A percentile compares a stretch with the other conserved stretches of the same genome.
These are phyloP conservation scores for Candolleomyces eurysporus DNA, from an alignment of 768 basidiomycete species.

Conservation along the genomic window DNA sequence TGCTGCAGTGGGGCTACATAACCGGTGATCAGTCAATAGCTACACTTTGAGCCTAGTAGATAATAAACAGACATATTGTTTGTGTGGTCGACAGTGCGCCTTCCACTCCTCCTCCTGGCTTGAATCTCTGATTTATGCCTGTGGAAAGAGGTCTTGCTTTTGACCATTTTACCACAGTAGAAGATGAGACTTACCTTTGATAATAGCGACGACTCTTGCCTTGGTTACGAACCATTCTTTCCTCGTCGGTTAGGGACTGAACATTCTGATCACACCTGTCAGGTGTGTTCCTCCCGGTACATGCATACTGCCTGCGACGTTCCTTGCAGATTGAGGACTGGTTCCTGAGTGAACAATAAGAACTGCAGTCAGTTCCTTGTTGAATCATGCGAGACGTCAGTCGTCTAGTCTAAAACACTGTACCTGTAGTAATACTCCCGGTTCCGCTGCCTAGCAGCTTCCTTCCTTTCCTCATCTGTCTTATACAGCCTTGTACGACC, in stretches of 20 bases:
- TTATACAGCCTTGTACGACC: neutral
- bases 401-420: neutral
- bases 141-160: neutral
- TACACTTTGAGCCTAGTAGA: neutral
- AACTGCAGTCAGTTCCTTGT: too few relatives aligned
- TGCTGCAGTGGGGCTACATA: neutral
- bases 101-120: neutral
- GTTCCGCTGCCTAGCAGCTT: neutral
- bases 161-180: neutral
- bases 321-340: too few relatives aligned
- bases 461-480: neutral
- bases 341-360: too few relatives aligned
- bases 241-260: neutral
- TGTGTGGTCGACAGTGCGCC: neutral
- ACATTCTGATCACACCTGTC: too few relatives aligned
- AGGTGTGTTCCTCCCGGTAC: too few relatives aligned
- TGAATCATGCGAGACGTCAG: neutral
- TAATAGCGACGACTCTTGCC: neutral
- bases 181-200: neutral
- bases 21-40: neutral
- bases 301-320: too few relatives aligned
- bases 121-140: neutral
- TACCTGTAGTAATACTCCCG: neutral
- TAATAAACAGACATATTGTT: neutral
- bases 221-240: neutral